Evolutionary conservation across 1,139 yeast genomes (phyloP).

Genomic region (Saccharomyces hybrid): DNA sequence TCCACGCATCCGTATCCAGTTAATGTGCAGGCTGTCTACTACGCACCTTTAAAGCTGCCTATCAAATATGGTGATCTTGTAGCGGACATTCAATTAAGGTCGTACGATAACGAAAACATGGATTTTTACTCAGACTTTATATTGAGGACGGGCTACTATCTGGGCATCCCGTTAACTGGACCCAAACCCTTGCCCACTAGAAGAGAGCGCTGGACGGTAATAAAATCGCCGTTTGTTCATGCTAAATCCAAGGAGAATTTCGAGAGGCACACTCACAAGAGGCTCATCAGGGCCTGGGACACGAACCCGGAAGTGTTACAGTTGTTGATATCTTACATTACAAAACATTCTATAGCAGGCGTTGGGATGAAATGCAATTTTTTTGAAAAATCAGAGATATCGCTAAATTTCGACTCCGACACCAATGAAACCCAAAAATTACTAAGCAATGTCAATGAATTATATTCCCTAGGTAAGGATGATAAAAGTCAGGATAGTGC

Average conservation of each 20-base stretch:
- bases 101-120: conserved; percentile 63
- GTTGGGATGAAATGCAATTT: conserved; percentile 76
- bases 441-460: background rate
- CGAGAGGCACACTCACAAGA: conserved; percentile 76
- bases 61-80: conserved; percentile 63
- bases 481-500: conserved; percentile 1
- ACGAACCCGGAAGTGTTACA: conserved; percentile 81
- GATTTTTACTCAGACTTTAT: conserved; percentile 81
- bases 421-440: background rate
- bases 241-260: conserved; percentile 94
- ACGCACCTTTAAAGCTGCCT: conserved; percentile 68
- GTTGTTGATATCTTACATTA: conserved; percentile 69
- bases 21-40: conserved; percentile 73
- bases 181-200: conserved; percentile 60
- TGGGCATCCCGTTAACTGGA: conserved; percentile 76
- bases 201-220: conserved; percentile 89
- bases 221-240: conserved; percentile 86
- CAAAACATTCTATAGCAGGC: conserved; percentile 71
- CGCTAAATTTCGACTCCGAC: conserved; percentile 34
- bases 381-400: conserved; percentile 46
- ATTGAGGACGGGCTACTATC: conserved; percentile 78
- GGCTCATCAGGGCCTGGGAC: conserved; percentile 70
- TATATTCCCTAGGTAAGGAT: conserved; percentile 7
- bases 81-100: conserved; percentile 62
- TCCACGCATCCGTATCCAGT: conserved; percentile 57